Conservation (phyloP, 2,329 filamentous ascomycete genomes). For the Cladobotryum protrusum region DNA sequence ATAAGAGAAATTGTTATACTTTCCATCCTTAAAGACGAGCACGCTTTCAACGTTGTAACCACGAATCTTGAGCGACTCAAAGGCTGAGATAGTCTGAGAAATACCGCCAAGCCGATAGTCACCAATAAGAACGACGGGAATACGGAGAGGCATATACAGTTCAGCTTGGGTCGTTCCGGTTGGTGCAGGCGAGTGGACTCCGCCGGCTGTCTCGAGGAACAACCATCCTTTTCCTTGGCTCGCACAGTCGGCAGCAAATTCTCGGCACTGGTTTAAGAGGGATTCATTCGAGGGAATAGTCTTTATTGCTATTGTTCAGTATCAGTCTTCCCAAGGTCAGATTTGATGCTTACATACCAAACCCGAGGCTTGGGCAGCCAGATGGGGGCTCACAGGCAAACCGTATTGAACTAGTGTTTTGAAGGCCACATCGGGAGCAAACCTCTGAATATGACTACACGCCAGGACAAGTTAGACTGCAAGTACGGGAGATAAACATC, state of each 20-base stretch:
- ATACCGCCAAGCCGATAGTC: slow-evolving; percentile 75
- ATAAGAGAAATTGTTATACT: slow-evolving; percentile 64
- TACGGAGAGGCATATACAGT: slow-evolving; percentile 65
- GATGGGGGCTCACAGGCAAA: slow-evolving; percentile 70
- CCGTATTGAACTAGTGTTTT: slow-evolving; percentile 66
- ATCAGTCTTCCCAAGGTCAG: slow-evolving; percentile 6
- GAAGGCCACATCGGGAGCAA: slow-evolving; percentile 42
- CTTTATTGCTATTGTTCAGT: slow-evolving; percentile 23
- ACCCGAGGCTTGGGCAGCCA: slow-evolving; percentile 52
- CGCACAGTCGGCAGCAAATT: slow-evolving; percentile 38
- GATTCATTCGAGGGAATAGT: slow-evolving; percentile 43
- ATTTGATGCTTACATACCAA: slow-evolving; percentile 26
- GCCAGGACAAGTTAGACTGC: background rate
- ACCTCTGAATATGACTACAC: slow-evolving; percentile 55
- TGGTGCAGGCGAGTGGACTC: slow-evolving; percentile 72
- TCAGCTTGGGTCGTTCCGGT: slow-evolving; percentile 73
- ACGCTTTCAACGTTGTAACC: slow-evolving; percentile 71
- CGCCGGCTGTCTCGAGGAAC: slow-evolving; percentile 75
- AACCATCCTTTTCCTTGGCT: slow-evolving; percentile 46
- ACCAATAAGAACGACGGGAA: slow-evolving; percentile 67
- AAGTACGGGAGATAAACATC: background rate
- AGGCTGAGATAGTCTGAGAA: slow-evolving; percentile 71
- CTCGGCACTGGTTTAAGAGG: slow-evolving; percentile 36
- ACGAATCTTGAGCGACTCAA: slow-evolving; percentile 68
- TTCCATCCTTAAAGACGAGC: slow-evolving; percentile 59